Evolutionary conservation across 257 asterid genomes (phyloP), one percentile per base, ranked within the genome.

Genomic region (Vinca minor): DNA sequence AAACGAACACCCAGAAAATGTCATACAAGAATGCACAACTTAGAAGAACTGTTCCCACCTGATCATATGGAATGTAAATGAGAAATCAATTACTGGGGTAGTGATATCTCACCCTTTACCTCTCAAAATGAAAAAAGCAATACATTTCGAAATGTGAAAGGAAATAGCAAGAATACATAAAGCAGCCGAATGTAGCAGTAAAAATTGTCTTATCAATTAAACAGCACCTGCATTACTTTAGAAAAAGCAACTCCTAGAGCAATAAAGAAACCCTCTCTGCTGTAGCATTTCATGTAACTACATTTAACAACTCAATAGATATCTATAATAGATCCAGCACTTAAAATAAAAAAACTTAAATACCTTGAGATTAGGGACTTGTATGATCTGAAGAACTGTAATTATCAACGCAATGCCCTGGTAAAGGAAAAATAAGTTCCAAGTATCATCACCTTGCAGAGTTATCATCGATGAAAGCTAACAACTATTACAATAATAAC

Each of bases 41-140:
- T 41, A 93, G 95, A 29, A 93, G 87, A 64, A 93, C 95, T 8
- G 99, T 84, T 73, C 99, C 99, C 67, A 92, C 98, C 98, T 92
- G 87, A 64, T 72, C 28, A 71, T 17, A 66, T 34, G 41, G 68
- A 59, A 73, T 65, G 70, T 54, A 62, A 64, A 62, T 39, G 36
- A 34, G 65, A 66, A 48, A 71, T 41, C 50, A 49, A 32, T 56
- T 17, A 17, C 59, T 7, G 21, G 59, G 59, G 21, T 11, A 20
- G 28, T 54, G 38, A 54, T 15, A 28, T 54, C 13, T n/a, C n/a
- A n/a, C n/a, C n/a, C n/a, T n/a, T n/a, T n/a, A n/a, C n/a, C n/a
- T n/a, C n/a, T n/a, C n/a, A n/a, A n/a, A n/a, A 50, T 32, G 11
- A 44, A 50, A 50, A 3, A 46, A 18, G 3, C n/a, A 49, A 49